These are phyloP conservation scores for Starmera pachycereana DNA, from an alignment of 805 yeast species.

Conservation along the genomic window DNA sequence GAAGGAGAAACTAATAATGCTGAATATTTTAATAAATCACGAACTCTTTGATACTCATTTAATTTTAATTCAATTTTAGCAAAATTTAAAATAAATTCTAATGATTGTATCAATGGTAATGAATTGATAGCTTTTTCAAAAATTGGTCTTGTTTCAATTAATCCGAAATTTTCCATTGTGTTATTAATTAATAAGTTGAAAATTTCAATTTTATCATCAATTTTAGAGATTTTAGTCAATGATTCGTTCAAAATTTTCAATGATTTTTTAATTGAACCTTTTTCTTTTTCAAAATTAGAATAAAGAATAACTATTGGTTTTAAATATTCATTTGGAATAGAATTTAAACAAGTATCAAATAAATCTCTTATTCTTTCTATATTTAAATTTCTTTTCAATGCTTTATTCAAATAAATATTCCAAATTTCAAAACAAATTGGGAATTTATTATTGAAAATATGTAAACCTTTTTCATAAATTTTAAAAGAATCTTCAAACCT, in stretches of 20 bases:
- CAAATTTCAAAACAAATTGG: conserved; percentile 62
- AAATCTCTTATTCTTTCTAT: conserved; percentile 56
- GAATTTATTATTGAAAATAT: conserved; percentile 35
- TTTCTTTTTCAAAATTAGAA: conserved; percentile 48
- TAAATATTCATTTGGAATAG: conserved; percentile 37
- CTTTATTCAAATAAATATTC: conserved; percentile 52
- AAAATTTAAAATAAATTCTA: conserved; percentile 40
- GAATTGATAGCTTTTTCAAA: conserved; percentile 42
- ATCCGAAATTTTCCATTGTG: conserved; percentile 29
- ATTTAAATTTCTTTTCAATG: conserved; percentile 26
- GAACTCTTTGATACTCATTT: conserved; percentile 47
- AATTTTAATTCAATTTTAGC: conserved; percentile 43
- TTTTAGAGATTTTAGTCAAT: conserved; percentile 20
- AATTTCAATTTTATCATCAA: conserved; percentile 26
- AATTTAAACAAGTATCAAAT: conserved; percentile 56
- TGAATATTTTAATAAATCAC: conserved; percentile 52
- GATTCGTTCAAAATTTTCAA: conserved; percentile 36
- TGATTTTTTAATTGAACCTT: conserved; percentile 42
- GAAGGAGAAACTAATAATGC: conserved; percentile 30
- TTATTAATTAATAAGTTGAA: conserved; percentile 34
- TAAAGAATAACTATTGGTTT: conserved; percentile 44
- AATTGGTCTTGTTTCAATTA: conserved; percentile 32
- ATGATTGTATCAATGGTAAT: conserved; percentile 32
- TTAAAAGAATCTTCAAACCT: conserved; percentile 40
- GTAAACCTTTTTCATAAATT: conserved; percentile 62